A percentile compares a stretch with the other conserved stretches of the same genome.
Conservation (phyloP, 2,329 filamentous ascomycete genomes). For the Chrysosphaeria jannelii region DNA sequence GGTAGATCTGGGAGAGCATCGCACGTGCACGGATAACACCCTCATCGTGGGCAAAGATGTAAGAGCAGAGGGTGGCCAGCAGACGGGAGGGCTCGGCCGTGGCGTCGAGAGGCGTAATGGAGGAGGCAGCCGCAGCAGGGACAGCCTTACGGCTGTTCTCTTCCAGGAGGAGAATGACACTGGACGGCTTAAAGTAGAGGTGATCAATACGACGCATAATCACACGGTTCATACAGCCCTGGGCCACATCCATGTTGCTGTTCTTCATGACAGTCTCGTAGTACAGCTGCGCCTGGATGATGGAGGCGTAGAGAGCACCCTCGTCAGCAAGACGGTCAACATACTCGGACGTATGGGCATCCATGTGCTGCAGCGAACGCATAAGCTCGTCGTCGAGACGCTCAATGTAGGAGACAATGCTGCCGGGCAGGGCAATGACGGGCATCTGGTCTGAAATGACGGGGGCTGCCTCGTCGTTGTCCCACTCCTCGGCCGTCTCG, state of each 20-base stretch:
- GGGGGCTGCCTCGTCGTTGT: slow-evolving; percentile 88
- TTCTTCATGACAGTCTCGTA: slow-evolving; percentile 53
- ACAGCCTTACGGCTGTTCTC: slow-evolving; percentile 77
- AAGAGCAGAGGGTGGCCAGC: slow-evolving; percentile 70
- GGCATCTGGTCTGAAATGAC: slow-evolving; percentile 40
- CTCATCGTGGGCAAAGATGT: slow-evolving; percentile 81
- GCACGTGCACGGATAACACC: slow-evolving; percentile 87
- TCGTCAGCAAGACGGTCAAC: slow-evolving; percentile 88
- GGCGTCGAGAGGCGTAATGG: slow-evolving; percentile 44
- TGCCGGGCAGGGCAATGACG: slow-evolving; percentile 76
- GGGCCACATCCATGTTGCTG: slow-evolving; percentile 36
- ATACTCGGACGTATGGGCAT: slow-evolving; percentile 95
- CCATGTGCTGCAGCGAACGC: slow-evolving; percentile 86
- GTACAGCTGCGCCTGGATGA: slow-evolving; percentile 70
- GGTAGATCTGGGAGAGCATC: slow-evolving; percentile 97
- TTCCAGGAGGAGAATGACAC: slow-evolving; percentile 80
- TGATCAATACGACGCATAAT: slow-evolving; percentile 88
- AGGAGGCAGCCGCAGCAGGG: slow-evolving; percentile 37
- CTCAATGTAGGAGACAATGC: slow-evolving; percentile 81
- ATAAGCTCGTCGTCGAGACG: slow-evolving; percentile 91
- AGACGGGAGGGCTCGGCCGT: slow-evolving; percentile 41
- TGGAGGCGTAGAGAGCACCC: slow-evolving; percentile 65
- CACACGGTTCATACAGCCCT: slow-evolving; percentile 75
- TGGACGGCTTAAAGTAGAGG: slow-evolving; percentile 93
- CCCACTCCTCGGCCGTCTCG: slow-evolving; percentile 90